Percentiles rank a stretch among this genome's conserved stretches.
phyloP scores from a whole-genome alignment of 192 early-diverging fungal species.

The Jimgerdemannia flammicorona region DNA sequence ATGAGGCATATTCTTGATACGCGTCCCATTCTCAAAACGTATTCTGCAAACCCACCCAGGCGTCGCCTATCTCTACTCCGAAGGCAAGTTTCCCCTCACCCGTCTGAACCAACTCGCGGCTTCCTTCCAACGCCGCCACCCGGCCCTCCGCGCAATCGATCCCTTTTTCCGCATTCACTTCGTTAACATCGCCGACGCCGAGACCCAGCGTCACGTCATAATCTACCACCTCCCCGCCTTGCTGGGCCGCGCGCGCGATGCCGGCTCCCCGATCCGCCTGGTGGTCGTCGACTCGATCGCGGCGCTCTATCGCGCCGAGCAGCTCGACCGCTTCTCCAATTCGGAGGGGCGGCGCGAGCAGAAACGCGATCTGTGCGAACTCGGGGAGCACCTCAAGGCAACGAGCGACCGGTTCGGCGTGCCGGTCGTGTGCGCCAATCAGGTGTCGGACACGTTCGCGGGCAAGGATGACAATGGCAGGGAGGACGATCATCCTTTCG shows the following conservation, averaged over 20 bases:
- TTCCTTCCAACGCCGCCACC: constrained; percentile 15
- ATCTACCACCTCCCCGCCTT: constrained; percentile 71
- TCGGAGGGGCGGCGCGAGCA: constrained; percentile 26
- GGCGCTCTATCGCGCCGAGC: constrained; percentile 64
- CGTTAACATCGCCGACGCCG: constrained; percentile 61
- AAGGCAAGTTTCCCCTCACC: constrained; percentile 63
- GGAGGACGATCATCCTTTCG: constrained; percentile 5
- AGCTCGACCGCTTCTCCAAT: constrained; percentile 11
- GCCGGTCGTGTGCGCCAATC: constrained; percentile 78
- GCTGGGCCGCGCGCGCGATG: constrained; percentile 16
- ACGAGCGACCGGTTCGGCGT: constrained; percentile 58
- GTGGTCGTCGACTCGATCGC: constrained; percentile 87
- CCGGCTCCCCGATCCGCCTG: constrained; percentile 48
- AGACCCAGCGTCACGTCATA: constrained; percentile 69
- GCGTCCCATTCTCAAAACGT: background rate
- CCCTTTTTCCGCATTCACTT: constrained; percentile 57
- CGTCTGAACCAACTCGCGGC: constrained; percentile 52
- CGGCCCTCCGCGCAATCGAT: constrained; percentile 15
- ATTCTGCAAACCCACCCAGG: background rate
- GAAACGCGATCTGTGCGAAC: constrained; percentile 47
- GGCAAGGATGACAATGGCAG: constrained; percentile 8
- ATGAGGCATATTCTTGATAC: too few relatives aligned
- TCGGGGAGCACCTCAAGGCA: constrained; percentile 59
- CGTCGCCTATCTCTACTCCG: constrained; percentile 68
- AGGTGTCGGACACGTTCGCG: constrained; percentile 59